phyloP scores from a whole-genome alignment of 129 eudicot species.

The Solidago caesia region DNA sequence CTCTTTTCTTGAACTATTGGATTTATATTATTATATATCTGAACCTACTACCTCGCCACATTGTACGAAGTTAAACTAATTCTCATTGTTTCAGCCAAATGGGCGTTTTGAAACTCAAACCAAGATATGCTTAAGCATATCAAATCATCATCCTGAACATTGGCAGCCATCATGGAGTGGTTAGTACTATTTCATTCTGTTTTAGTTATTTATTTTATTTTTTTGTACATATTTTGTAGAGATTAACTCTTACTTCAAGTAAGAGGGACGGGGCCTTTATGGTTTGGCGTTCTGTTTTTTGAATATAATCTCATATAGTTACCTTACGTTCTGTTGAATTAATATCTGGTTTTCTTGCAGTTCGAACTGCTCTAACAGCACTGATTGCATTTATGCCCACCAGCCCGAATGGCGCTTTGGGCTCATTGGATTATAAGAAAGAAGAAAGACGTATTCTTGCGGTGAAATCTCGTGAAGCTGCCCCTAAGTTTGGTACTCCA shows the following conservation, averaged over 20 bases:
- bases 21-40: background rate
- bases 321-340: background rate
- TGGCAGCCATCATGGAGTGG: conserved; percentile 99
- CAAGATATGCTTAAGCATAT: conserved; percentile 96
- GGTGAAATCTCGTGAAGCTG: conserved; percentile 72
- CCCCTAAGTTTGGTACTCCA: conserved; percentile 81
- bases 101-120: conserved; percentile 99
- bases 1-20: conserved; percentile 16
- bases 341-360: conserved; percentile 40
- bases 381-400: conserved; percentile 98
- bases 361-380: conserved; percentile 93
- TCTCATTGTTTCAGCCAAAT: conserved; percentile 64
- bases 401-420: conserved; percentile 92
- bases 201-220: background rate
- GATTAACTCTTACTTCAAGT: background rate
- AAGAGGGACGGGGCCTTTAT: background rate
- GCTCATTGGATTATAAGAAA: conserved; percentile 82
- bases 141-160: conserved; percentile 99
- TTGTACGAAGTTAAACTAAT: background rate
- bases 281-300: conserved; percentile 1
- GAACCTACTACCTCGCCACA: background rate
- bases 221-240: background rate
- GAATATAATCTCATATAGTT: background rate
- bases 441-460: conserved; percentile 91
- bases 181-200: conserved; percentile 20